A percentile compares a stretch with the other conserved stretches of the same genome.
These are phyloP conservation scores for Melastoma candidum DNA, from an alignment of 441 rosid genomes.

Conservation along the genomic window DNA sequence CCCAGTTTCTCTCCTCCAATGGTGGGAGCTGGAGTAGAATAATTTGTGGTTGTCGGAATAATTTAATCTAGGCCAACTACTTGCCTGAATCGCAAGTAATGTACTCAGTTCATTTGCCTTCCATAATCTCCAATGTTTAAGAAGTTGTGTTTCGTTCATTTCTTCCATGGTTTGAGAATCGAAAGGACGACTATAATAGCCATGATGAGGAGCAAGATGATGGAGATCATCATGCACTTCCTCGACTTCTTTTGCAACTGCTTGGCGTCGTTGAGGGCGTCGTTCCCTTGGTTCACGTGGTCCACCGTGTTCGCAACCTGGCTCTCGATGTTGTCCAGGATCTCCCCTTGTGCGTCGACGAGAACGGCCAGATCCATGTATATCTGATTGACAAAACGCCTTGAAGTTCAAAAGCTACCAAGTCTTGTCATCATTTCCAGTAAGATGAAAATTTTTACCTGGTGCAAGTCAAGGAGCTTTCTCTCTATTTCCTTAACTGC, in stretches of 20 bases:
- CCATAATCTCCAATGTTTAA: too few species aligned
- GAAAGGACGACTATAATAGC: constrained; percentile 47
- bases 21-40: constrained; percentile 21
- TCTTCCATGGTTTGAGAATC: constrained; percentile 50
- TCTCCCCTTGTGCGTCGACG: constrained; percentile 44
- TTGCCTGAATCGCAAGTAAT: too few species aligned
- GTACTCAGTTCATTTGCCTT: too few species aligned
- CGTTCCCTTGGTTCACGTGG: constrained; percentile 44
- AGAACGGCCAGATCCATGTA: constrained; percentile 45
- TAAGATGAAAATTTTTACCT: constrained; percentile 29
- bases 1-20: constrained; percentile 18
- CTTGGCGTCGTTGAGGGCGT: constrained; percentile 45
- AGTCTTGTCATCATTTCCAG: neutral
- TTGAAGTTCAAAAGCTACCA: neutral
- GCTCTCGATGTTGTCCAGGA: constrained; percentile 41
- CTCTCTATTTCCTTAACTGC: constrained; percentile 84
- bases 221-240: constrained; percentile 60
- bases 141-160: constrained; percentile 7
- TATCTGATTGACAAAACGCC: constrained; percentile 19
- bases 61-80: constrained; percentile 6
- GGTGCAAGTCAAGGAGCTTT: constrained; percentile 85
- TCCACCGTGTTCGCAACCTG: constrained; percentile 50
- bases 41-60: constrained; percentile 19
- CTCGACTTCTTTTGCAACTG: constrained; percentile 45
- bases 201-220: constrained; percentile 41